A percentile compares a stretch with the other conserved stretches of the same genome.
Conservation (phyloP, 1,284 basidiomycete genomes). For the Ganoderma leucocontextum region DNA sequence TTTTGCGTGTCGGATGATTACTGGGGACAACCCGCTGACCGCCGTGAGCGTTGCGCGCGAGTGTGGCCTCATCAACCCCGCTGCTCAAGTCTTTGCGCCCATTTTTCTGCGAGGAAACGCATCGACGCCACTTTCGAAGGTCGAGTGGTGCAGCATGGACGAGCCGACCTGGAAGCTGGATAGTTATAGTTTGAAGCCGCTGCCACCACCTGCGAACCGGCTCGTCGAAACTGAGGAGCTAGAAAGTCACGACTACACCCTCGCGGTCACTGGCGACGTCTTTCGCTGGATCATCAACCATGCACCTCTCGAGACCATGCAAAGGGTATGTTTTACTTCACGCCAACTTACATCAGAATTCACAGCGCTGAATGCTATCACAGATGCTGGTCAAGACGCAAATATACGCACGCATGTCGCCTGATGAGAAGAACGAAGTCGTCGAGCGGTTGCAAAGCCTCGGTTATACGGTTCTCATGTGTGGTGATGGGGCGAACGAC, state of each 20-base stretch:
- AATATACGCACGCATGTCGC: conserved; percentile 98
- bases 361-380: background rate
- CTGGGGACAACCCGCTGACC: conserved; percentile 96
- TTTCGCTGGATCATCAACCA: conserved; percentile 99
- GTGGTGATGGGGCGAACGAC: conserved; percentile 99
- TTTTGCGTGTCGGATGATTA: conserved; percentile 97
- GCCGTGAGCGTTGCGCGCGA: conserved; percentile 98
- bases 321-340: conserved; percentile 68
- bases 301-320: conserved; percentile 92
- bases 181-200: conserved; percentile 86
- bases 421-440: conserved; percentile 99
- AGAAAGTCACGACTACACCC: conserved; percentile 87
- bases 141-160: conserved; percentile 95
- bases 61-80: conserved; percentile 89
- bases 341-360: background rate
- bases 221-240: conserved; percentile 74
- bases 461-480: conserved; percentile 98
- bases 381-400: conserved; percentile 99
- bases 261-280: conserved; percentile 96
- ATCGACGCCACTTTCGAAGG: conserved; percentile 66
- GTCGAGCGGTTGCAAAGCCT: conserved; percentile 93
- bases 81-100: conserved; percentile 93
- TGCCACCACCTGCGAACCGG: conserved; percentile 70
- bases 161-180: conserved; percentile 89
- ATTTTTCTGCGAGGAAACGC: conserved; percentile 79